Conservation (phyloP, 257 asterid species). For the Phtheirospermum japonicum region DNA sequence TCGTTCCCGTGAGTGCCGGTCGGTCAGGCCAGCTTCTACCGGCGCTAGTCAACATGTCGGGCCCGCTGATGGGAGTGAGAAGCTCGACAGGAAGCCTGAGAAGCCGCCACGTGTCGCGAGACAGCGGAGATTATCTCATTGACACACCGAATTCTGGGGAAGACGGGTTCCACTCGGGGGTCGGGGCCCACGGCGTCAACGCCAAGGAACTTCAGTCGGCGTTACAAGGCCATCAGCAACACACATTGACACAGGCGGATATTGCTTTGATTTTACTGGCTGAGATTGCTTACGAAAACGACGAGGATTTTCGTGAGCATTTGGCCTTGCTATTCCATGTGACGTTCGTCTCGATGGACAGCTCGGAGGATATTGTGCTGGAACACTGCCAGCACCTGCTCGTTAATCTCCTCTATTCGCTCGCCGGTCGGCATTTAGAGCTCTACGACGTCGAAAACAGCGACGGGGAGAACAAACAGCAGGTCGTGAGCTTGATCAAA, state of each 20-base stretch:
- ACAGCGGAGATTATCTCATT: conserved; percentile 92
- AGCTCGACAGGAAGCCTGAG: conserved; percentile 97
- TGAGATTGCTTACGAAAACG: conserved; percentile 98
- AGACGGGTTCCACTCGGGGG: conserved; percentile 75
- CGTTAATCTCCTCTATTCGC: conserved; percentile 90
- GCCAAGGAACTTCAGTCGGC: conserved; percentile 99
- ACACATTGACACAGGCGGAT: conserved; percentile 90
- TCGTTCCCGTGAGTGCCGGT: conserved; percentile 81
- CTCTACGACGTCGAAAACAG: conserved; percentile 92
- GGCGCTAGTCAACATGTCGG: conserved; percentile 92
- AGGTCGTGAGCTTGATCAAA: conserved; percentile 91
- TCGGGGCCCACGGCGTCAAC: conserved; percentile 66
- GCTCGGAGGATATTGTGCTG: conserved; percentile 97
- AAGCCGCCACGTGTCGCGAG: conserved; percentile 97
- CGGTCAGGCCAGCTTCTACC: conserved; percentile 99
- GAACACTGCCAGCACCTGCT: conserved; percentile 99
- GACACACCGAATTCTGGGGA: conserved; percentile 98
- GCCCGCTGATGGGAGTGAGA: conserved; percentile 94
- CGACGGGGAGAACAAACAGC: conserved; percentile 98
- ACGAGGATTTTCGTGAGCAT: conserved; percentile 98
- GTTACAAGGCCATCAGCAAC: conserved; percentile 98
- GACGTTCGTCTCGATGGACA: conserved; percentile 98
- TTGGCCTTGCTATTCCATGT: conserved; percentile 95
- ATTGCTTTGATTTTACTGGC: conserved; percentile 91
- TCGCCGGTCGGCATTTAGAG: conserved; percentile 96